Conservation (phyloP, 2,329 filamentous ascomycete species). For the Pseudophaeomoniella oleicola region DNA sequence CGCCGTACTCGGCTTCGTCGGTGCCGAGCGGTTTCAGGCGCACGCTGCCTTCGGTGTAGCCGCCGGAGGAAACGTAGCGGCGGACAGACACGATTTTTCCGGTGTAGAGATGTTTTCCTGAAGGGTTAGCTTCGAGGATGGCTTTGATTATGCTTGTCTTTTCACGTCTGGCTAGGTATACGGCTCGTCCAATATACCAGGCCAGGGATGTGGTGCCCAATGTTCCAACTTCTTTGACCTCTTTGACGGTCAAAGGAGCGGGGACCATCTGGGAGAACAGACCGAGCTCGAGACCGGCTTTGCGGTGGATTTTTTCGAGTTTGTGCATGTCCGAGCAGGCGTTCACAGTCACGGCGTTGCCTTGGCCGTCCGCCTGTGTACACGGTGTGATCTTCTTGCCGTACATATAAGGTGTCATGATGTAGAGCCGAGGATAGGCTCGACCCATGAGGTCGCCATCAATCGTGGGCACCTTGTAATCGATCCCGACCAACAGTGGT, state of each 20-base stretch:
- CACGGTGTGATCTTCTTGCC: slow-evolving; percentile 19
- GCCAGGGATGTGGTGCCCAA: slow-evolving; percentile 12
- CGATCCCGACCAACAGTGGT: slow-evolving; percentile 10
- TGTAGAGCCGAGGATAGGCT: slow-evolving; percentile 27
- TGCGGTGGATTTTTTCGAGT: slow-evolving; percentile 12
- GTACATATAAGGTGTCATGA: slow-evolving; percentile 21
- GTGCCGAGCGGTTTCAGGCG: slow-evolving; percentile 11
- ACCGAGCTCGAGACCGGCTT: slow-evolving; percentile 6
- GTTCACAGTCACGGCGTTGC: slow-evolving; percentile 19
- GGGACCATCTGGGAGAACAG: slow-evolving; percentile 1
- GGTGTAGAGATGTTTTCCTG: slow-evolving; percentile 23
- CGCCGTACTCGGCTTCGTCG: slow-evolving; percentile 6
- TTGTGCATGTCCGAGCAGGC: slow-evolving; percentile 7
- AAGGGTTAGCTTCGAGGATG: slow-evolving; percentile 15
- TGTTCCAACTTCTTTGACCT: slow-evolving; percentile 9
- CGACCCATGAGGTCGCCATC: slow-evolving; percentile 33
- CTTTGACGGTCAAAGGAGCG: slow-evolving; percentile 7
- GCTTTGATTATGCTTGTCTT: slow-evolving; percentile 20
- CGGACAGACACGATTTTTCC: slow-evolving; percentile 29
- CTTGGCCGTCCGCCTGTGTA: slow-evolving; percentile 23
- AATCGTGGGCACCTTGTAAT: slow-evolving; percentile 21
- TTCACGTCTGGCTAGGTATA: slow-evolving; percentile 8
- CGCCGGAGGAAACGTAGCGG: slow-evolving; percentile 16
- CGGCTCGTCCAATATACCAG: slow-evolving; percentile 13
- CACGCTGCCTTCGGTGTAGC: slow-evolving; percentile 20